phyloP scores from a whole-genome alignment of 345 rosid genomes.

The Lenwebbia sp. region DNA sequence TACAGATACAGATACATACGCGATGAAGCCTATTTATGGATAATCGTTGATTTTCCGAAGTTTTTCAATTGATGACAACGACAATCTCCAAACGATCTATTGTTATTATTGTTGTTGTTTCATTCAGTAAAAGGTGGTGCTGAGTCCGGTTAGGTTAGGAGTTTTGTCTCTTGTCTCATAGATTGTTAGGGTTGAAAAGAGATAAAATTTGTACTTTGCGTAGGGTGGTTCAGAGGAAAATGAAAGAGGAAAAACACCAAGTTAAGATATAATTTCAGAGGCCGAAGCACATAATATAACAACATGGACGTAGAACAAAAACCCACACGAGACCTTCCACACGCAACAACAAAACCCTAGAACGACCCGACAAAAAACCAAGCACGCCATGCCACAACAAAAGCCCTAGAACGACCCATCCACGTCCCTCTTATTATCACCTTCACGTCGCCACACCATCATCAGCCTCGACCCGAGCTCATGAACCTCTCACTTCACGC shows the following conservation, averaged over 20 bases:
- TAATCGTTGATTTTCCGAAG: no score
- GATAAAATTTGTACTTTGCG: not conserved
- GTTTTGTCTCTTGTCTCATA: not conserved
- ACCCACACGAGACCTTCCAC: not conserved
- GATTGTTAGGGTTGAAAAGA: not conserved
- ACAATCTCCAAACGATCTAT: no score
- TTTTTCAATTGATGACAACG: no score
- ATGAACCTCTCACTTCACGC: not conserved
- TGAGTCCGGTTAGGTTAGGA: not conserved
- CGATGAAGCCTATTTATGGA: no score
- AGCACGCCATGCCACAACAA: not conserved
- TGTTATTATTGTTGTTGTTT: no score
- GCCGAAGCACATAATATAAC: not conserved
- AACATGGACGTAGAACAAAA: not conserved
- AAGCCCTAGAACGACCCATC: not conserved
- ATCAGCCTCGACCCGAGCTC: not conserved
- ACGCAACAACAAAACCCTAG: not conserved
- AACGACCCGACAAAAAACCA: not conserved
- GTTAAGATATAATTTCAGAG: not conserved
- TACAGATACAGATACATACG: no score
- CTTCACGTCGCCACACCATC: not conserved
- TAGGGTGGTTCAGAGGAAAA: not conserved
- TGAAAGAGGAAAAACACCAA: not conserved
- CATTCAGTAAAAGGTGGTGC: not conserved
- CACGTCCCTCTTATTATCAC: not conserved